Conservation (phyloP, 1,139 yeast species). For the Lodderomyces jiufengensis region DNA sequence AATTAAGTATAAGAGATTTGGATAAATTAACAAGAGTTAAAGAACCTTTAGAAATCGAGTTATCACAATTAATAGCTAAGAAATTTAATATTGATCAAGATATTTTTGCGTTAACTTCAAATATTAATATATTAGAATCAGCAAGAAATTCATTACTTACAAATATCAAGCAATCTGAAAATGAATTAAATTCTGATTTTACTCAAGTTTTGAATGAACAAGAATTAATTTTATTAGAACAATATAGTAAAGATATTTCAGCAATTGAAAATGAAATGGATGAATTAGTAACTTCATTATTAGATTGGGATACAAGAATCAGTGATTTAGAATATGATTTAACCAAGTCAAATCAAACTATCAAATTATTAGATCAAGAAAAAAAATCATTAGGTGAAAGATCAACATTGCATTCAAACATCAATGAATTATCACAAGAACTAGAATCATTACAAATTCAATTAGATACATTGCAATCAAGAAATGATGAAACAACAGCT, state of each 20-base stretch:
- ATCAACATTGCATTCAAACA: constrained; percentile 32
- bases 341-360: constrained; percentile 41
- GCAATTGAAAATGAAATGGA: constrained; percentile 40
- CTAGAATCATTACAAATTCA: constrained; percentile 20
- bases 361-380: constrained; percentile 9
- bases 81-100: constrained; percentile 45
- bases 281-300: constrained; percentile 38
- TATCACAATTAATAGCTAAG: constrained; percentile 39
- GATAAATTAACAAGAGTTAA: constrained; percentile 34
- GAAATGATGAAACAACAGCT: constrained; percentile 16
- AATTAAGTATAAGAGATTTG: constrained; percentile 35
- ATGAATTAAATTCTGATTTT: constrained; percentile 57
- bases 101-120: constrained; percentile 20
- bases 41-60: constrained; percentile 42
- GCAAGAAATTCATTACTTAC: constrained; percentile 25
- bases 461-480: constrained; percentile 22
- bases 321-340: constrained; percentile 54
- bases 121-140: constrained; percentile 21
- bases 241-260: constrained; percentile 37
- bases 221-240: constrained; percentile 34
- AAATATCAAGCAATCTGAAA: constrained; percentile 35
- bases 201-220: constrained; percentile 46
- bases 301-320: constrained; percentile 49
- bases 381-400: constrained; percentile 6
- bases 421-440: constrained; percentile 32